Conservation (phyloP, 2,329 filamentous ascomycete species). For the Furcasterigmium furcatum region DNA sequence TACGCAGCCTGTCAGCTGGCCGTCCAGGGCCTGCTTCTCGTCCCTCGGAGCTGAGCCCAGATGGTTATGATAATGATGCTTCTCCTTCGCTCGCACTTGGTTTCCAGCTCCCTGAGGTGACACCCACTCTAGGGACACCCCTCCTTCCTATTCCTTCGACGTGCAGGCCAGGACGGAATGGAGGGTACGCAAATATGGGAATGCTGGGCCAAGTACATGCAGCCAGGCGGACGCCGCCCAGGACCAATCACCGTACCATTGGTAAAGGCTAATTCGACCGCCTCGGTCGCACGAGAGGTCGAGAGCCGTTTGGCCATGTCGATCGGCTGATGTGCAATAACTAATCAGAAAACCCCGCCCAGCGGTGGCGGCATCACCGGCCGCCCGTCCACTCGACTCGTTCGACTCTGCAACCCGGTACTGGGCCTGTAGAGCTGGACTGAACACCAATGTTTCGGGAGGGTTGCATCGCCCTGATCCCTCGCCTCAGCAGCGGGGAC, state of each 20-base stretch:
- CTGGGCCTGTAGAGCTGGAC: neutral
- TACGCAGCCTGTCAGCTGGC: too few relatives aligned
- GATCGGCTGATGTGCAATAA: too few relatives aligned
- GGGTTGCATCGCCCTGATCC: too few relatives aligned
- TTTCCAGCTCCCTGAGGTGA: neutral
- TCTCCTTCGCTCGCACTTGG: neutral
- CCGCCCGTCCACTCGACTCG: too few relatives aligned
- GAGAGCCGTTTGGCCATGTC: neutral
- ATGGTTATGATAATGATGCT: too few relatives aligned
- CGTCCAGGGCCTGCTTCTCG: too few relatives aligned
- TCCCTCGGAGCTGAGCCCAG: too few relatives aligned
- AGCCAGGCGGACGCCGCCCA: neutral
- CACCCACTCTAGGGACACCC: neutral
- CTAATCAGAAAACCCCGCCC: neutral
- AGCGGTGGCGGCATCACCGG: too few relatives aligned
- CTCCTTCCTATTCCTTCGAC: neutral
- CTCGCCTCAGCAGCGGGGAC: too few relatives aligned
- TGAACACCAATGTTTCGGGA: neutral
- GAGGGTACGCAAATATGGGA: neutral
- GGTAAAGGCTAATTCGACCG: conserved; percentile 2
- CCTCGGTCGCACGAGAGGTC: neutral
- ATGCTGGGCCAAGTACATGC: neutral
- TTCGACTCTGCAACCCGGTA: too few relatives aligned
- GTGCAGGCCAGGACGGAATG: neutral
- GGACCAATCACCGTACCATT: neutral